Percentiles rank a stretch among this genome's conserved stretches.
Conservation (phyloP, 2,329 filamentous ascomycete genomes). For the Apiospora arundinis region DNA sequence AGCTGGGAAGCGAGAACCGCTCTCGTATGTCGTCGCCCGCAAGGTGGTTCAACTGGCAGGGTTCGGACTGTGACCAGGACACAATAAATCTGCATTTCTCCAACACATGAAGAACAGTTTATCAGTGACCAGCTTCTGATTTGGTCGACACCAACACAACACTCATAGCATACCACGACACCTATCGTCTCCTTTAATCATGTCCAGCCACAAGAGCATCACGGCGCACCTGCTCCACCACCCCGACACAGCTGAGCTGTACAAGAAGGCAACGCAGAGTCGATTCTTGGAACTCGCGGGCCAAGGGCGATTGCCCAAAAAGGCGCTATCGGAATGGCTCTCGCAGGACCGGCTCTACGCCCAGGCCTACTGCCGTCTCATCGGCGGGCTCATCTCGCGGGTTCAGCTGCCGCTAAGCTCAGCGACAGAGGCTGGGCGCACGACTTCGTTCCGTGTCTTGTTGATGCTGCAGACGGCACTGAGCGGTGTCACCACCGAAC, state of each 20-base stretch:
- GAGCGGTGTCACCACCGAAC: conserved; percentile 35
- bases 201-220: conserved; percentile 27
- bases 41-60: background rate
- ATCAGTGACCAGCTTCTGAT: background rate
- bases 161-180: conserved; percentile 24
- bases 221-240: conserved; percentile 30
- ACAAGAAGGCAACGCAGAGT: conserved; percentile 36
- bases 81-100: background rate
- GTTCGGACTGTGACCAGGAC: background rate
- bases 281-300: conserved; percentile 38
- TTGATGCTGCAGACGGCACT: conserved; percentile 36
- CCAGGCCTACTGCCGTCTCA: conserved; percentile 40
- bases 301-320: conserved; percentile 34
- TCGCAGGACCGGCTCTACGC: conserved; percentile 42
- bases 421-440: conserved; percentile 24
- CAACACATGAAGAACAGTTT: background rate
- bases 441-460: conserved; percentile 31
- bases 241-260: conserved; percentile 31
- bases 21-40: background rate
- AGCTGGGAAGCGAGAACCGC: background rate
- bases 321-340: conserved; percentile 37
- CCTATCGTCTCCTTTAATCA: conserved; percentile 22
- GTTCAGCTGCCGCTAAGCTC: conserved; percentile 32
- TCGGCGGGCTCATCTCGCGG: conserved; percentile 38
- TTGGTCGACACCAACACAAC: background rate